Evolutionary conservation across 2,329 filamentous ascomycete species (phyloP).

Genomic region (Fonsecaea erecta): DNA sequence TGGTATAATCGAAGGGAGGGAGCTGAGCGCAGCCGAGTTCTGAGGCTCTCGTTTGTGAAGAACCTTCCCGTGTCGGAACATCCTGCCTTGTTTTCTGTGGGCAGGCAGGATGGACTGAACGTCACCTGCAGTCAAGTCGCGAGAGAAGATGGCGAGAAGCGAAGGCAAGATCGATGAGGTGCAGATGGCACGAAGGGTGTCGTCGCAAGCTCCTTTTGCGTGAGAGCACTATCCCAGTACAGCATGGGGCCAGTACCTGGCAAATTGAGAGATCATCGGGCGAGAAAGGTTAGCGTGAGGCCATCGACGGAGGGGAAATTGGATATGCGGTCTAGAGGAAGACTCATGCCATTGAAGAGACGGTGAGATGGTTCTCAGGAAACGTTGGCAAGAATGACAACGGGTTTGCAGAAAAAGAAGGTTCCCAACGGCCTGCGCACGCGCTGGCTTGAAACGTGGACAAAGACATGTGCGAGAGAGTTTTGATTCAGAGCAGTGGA

Average conservation of each 20-base stretch:
- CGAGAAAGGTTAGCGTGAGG: conserved; percentile 27
- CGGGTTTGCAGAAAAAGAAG: background rate
- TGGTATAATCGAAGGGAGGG: conserved; percentile 28
- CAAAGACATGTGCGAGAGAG: conserved; percentile 3
- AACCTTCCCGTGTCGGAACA: conserved; percentile 23
- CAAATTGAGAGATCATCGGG: conserved; percentile 31
- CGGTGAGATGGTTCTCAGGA: conserved; percentile 5
- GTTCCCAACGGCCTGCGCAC: background rate
- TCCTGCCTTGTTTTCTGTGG: conserved; percentile 30
- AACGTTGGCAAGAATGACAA: conserved; percentile 4
- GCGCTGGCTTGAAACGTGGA: background rate
- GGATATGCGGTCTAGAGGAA: conserved; percentile 22
- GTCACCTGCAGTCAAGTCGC: conserved; percentile 9
- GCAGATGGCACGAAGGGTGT: conserved; percentile 1
- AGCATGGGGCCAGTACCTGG: conserved; percentile 25
- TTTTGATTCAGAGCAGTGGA: conserved; percentile 1
- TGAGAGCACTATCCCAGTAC: conserved; percentile 15
- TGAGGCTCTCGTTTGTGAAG: conserved; percentile 25
- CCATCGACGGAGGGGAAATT: conserved; percentile 33
- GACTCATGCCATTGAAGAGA: conserved; percentile 2
- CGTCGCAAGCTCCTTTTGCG: conserved; percentile 29
- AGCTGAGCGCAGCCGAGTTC: background rate
- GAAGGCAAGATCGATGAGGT: conserved; percentile 11
- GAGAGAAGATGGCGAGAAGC: conserved; percentile 10
- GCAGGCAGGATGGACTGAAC: conserved; percentile 21